Evolutionary conservation across 768 basidiomycete genomes (phyloP).

Genomic region (Tubosaeta sp.): DNA sequence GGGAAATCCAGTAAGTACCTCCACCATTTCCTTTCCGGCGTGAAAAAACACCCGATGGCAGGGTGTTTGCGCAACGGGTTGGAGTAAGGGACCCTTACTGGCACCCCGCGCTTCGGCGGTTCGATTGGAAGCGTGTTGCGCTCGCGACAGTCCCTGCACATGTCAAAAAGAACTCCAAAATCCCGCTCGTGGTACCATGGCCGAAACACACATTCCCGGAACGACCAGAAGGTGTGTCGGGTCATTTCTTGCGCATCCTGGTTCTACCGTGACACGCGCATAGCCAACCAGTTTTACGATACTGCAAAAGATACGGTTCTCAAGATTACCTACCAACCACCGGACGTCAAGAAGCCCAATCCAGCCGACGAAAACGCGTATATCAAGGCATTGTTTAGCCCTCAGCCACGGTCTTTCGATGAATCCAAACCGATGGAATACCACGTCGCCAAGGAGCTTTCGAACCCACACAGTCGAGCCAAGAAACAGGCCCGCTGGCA

Average conservation of each 20-base stretch:
- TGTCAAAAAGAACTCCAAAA: slow-evolving; percentile 30
- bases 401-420: slow-evolving; percentile 41
- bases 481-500: slow-evolving; percentile 81
- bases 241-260: neutral
- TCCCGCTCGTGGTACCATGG: slow-evolving; percentile 60
- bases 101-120: slow-evolving; percentile 51
- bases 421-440: slow-evolving; percentile 59
- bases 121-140: slow-evolving; percentile 71
- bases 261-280: slow-evolving; percentile 5
- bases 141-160: slow-evolving; percentile 59
- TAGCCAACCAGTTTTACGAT: slow-evolving; percentile 51
- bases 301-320: slow-evolving; percentile 57
- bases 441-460: slow-evolving; percentile 62
- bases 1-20: slow-evolving; percentile 43
- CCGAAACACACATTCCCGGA: slow-evolving; percentile 49
- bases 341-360: slow-evolving; percentile 37
- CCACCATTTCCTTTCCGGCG: neutral
- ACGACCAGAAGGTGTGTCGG: slow-evolving; percentile 24
- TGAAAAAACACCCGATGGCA: slow-evolving; percentile 26
- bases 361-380: slow-evolving; percentile 52
- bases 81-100: slow-evolving; percentile 58
- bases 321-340: slow-evolving; percentile 68
- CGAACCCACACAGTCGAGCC: slow-evolving; percentile 78
- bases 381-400: slow-evolving; percentile 49
- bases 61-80: slow-evolving; percentile 75